Percentiles rank a stretch among this genome's conserved stretches.
Evolutionary conservation across 2,329 filamentous ascomycete species (phyloP).

Genomic region (Didymella lethalis): DNA sequence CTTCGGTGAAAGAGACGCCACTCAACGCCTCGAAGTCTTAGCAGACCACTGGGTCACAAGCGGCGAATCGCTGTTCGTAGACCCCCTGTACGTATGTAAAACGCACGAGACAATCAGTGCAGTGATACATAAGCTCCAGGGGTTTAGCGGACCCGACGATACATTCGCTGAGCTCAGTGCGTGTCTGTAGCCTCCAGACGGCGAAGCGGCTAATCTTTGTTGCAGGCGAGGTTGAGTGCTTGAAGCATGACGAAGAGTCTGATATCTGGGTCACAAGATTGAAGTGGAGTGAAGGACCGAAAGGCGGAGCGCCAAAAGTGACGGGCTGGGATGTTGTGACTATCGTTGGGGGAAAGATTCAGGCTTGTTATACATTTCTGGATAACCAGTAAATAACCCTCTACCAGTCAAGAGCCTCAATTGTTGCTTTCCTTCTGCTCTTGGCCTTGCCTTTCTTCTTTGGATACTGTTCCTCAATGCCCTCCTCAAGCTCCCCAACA

Average conservation of each 20-base stretch:
- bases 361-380: conserved; percentile 2
- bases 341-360: neutral
- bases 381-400: neutral
- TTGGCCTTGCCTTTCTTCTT: neutral
- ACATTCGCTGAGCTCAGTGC: neutral
- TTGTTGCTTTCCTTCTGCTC: neutral
- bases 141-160: neutral
- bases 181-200: neutral
- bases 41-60: neutral
- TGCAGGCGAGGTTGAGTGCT: neutral
- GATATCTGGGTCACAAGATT: conserved; percentile 1
- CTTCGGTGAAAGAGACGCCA: neutral
- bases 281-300: neutral
- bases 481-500: conserved; percentile 39
- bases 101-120: conserved; percentile 1
- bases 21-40: neutral
- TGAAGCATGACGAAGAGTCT: neutral
- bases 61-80: neutral
- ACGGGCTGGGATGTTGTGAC: conserved; percentile 1
- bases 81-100: neutral
- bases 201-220: neutral
- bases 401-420: neutral
- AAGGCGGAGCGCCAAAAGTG: neutral
- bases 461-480: conserved; percentile 5
- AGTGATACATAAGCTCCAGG: neutral